Base-by-base conservation (phyloP, 352 stramenopile genomes). In the Elongisporangium prolatum region DNA sequence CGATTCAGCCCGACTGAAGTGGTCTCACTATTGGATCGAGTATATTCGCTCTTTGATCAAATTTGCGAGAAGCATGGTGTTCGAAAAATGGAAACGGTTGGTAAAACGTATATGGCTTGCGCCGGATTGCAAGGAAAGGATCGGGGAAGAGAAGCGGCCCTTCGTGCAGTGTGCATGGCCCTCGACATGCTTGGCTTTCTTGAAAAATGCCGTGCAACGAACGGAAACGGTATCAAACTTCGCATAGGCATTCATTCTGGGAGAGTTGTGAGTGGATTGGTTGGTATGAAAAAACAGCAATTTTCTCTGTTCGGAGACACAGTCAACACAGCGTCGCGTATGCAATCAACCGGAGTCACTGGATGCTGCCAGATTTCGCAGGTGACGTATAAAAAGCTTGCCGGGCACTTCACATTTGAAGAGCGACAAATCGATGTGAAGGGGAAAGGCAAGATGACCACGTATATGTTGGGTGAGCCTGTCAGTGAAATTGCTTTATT, bases 261-360 rank as follows among this genome's bases (percentile, higher is more conserved):
- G 10, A 77, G 89, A 20, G 80, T 97, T 18, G 89, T 98, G 21
- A 91, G 79, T 22, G 83, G 85, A 14, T 70, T 98, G 0, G 88
- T 98, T 0, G 91, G 91, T 0, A 89, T 94, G 69, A 93, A 96
- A 59, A 98, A 97, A 66, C 89, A 94, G 48, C 84, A 95, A 24
- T 98, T 97, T 64, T 96, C 86, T 10, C 68, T 98, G 8, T 98
- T 98, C 72, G 91, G 94, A 7, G 94, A 98, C 58, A 95, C 93
- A 0, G 89, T 97, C 3, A 98, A 97, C 62, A 97, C 88, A 0
- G 74, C 88, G 4, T 89, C 80, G 4, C 77, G 90, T 2, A 97
- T 96, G 91, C 88, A 98, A 59, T 96, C 85, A 5, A 96, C 91
- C 21, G 89, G 88, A 0, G 60, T 92, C 16, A 86, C 80, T 3